Percentiles rank a stretch among this genome's conserved stretches.
phyloP scores from a whole-genome alignment of 2,329 filamentous ascomycete genomes.

The Fusarium humuli region DNA sequence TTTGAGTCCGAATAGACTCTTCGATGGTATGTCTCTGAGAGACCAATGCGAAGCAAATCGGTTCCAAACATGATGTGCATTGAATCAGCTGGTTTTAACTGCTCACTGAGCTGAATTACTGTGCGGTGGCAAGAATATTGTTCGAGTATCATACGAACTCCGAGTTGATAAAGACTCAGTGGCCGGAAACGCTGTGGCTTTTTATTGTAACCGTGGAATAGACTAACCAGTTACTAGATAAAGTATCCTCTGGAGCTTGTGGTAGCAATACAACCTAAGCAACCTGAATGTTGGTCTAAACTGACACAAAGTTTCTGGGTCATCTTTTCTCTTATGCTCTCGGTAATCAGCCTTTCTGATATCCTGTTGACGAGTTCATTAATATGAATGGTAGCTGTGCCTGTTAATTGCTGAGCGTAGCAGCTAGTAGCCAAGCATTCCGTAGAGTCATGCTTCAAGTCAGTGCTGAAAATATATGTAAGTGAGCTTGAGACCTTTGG shows the following conservation, averaged over 20 bases:
- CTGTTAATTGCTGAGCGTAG: not conserved
- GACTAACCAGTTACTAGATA: no score
- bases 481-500: not conserved
- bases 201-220: not conserved
- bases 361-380: no score
- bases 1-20: not conserved
- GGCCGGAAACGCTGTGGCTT: not conserved
- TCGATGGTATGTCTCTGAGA: constrained; percentile 12
- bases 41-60: constrained; percentile 23
- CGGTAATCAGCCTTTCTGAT: not conserved
- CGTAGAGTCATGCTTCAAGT: not conserved
- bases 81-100: constrained; percentile 4
- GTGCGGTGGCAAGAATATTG: not conserved
- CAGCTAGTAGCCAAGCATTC: not conserved
- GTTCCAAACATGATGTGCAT: constrained; percentile 44
- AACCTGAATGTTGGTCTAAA: not conserved
- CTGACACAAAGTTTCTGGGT: not conserved
- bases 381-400: no score
- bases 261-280: not conserved
- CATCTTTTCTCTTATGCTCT: not conserved
- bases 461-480: not conserved
- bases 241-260: not conserved
- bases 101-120: not conserved
- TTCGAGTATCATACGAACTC: not conserved
- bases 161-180: not conserved